Percentiles rank a stretch among this genome's conserved stretches.
phyloP scores from a whole-genome alignment of 805 yeast species.

The Cyberlindnera euphorbiiphila region DNA sequence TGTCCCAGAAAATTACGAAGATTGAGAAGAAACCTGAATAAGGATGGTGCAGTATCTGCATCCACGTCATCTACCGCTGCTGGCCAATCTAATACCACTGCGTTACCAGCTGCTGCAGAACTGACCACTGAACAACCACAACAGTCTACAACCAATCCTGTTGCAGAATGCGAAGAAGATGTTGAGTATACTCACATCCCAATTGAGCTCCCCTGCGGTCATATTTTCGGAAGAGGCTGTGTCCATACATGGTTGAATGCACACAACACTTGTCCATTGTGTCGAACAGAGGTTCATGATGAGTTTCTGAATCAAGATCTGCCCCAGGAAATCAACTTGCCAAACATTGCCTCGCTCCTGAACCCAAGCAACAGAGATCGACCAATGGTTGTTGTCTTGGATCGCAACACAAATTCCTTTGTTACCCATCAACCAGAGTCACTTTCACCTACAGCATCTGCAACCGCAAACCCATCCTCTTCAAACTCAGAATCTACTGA shows the following conservation, averaged over 20 bases:
- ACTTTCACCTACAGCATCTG: background rate
- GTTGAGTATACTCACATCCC: slow-evolving; percentile 55
- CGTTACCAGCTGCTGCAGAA: no score
- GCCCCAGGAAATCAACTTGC: slow-evolving; percentile 23
- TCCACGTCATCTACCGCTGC: no score
- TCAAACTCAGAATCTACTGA: background rate
- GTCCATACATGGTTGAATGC: slow-evolving; percentile 73
- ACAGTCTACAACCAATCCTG: background rate
- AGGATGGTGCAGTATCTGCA: no score
- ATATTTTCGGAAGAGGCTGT: slow-evolving; percentile 84
- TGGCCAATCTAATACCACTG: no score
- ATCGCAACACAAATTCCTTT: slow-evolving; percentile 19
- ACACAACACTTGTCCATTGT: slow-evolving; percentile 63
- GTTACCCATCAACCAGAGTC: slow-evolving; percentile 3
- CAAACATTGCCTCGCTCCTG: slow-evolving; percentile 16
- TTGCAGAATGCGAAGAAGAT: background rate
- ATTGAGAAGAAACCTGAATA: no score
- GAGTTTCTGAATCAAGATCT: slow-evolving; percentile 10
- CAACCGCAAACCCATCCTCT: background rate
- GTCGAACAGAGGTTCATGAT: slow-evolving; percentile 48
- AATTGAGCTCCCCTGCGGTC: slow-evolving; percentile 77
- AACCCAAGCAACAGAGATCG: slow-evolving; percentile 15
- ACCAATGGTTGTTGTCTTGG: slow-evolving; percentile 20
- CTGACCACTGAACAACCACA: slow-evolving; percentile 5
- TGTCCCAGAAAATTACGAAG: no score